Evolutionary conservation across 2,329 filamentous ascomycete genomes (phyloP), one percentile per base, ranked within the genome.

Genomic region (Verticillium klebahnii): DNA sequence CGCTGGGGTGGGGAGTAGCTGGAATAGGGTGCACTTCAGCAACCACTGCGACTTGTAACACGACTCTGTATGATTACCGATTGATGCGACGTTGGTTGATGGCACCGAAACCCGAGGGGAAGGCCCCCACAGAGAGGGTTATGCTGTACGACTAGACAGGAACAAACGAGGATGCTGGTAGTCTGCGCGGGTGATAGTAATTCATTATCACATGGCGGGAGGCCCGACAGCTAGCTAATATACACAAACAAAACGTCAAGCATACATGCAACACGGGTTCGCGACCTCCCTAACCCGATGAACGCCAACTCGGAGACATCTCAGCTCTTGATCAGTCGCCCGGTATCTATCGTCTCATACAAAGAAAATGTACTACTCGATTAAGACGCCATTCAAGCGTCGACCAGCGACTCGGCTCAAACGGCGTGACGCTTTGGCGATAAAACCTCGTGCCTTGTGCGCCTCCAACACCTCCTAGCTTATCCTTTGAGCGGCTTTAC

Each of bases 261-360:
- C 37, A 7, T 52, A 25, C 19, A 19, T 19, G 19, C 8, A 29
- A 52, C 11, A 19, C 11, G 45, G 17, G 19, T 36, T 36, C 11
- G 45, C 19, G 19, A 2, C 45, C 45, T 12, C 45, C 12, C 19
- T 19, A 52, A 25, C 45, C 45, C 45, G 9, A 25, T 19, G 9
- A 52, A 25, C 45, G 6, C 45, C 19, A 5, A 23, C 56, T 58
- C 64, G 75, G 80, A 82, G 80, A 82, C 79, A 68, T 74, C 75
- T 84, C 82, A 85, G 82, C 82, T 78, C 82, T 85, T 85, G 82
- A 84, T 79, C 63, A 69, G 75, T 78, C 79, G 75, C 75, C 73
- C 67, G 59, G 37, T 31, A 50, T 65, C 57, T 72, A 65, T 72
- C 69, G 70, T 71, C 70, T 67, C 68, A 70, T 63, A 60, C 61